A percentile compares a stretch with the other conserved stretches of the same genome.
Conservation (phyloP, 371 early-diverging fungal species). For the Syncephalastrum monosporum region DNA sequence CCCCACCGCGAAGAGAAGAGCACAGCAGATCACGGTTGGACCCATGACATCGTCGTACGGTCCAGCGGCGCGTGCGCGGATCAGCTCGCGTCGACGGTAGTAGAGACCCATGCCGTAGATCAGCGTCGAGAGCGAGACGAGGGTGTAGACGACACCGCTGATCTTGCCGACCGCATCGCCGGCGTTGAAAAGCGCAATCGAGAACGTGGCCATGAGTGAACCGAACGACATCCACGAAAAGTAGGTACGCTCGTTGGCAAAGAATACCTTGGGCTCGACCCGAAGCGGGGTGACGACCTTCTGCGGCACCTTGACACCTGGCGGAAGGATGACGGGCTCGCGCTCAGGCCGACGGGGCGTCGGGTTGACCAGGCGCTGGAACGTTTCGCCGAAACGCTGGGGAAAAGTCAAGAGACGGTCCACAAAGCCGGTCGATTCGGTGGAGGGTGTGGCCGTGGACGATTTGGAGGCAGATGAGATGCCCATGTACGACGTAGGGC, state of each 20-base stretch:
- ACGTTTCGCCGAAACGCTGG: conserved; percentile 9
- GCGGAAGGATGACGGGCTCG: conserved; percentile 41
- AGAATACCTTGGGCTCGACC: conserved; percentile 99
- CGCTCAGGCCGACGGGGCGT: background rate
- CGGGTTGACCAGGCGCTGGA: conserved; percentile 15
- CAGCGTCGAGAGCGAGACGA: conserved; percentile 79
- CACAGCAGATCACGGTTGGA: conserved; percentile 85
- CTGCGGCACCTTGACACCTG: conserved; percentile 56
- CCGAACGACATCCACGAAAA: conserved; percentile 88
- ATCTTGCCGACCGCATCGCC: conserved; percentile 76
- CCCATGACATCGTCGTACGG: conserved; percentile 78
- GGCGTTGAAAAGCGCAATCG: conserved; percentile 83
- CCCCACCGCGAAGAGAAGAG: conserved; percentile 84
- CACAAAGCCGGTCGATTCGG: too few species aligned
- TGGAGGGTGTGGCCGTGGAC: background rate
- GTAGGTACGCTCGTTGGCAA: conserved; percentile 99
- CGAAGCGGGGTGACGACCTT: conserved; percentile 82
- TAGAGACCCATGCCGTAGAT: conserved; percentile 92
- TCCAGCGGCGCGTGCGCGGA: conserved; percentile 68
- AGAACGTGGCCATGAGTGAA: conserved; percentile 72
- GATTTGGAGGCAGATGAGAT: background rate
- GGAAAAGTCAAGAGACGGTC: background rate
- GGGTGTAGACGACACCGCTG: conserved; percentile 79
- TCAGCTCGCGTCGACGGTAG: conserved; percentile 89
- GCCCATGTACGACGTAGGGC: conserved; percentile 13